phyloP scores from a whole-genome alignment of 192 early-diverging fungal species.

The Umbelopsis vinacea region DNA sequence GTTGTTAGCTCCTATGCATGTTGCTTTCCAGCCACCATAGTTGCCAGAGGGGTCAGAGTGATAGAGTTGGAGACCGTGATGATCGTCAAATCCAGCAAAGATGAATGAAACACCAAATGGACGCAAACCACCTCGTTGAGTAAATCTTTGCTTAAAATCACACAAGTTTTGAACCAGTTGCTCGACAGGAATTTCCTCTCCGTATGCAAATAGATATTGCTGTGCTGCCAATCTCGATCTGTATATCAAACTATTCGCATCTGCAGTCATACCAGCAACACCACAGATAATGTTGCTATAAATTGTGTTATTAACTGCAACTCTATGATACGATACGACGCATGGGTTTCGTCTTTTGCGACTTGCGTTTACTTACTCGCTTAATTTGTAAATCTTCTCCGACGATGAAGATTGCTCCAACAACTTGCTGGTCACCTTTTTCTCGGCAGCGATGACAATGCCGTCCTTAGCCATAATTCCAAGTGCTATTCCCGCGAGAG shows the following conservation, averaged over 20 bases:
- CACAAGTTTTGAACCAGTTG: conserved; percentile 94
- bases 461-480: conserved; percentile 93
- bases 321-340: background rate
- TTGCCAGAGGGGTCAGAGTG: conserved; percentile 99
- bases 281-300: conserved; percentile 85
- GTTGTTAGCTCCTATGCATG: conserved; percentile 95
- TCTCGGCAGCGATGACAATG: conserved; percentile 95
- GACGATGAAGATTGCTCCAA: conserved; percentile 82
- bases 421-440: conserved; percentile 92
- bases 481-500: conserved; percentile 92
- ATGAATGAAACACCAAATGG: conserved; percentile 99
- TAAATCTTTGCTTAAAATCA: conserved; percentile 98
- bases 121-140: conserved; percentile 97
- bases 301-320: background rate
- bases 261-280: conserved; percentile 95
- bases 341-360: background rate
- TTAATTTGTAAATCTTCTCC: conserved; percentile 97
- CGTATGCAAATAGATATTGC: conserved; percentile 84
- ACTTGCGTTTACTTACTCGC: conserved; percentile 68
- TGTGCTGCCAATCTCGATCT: conserved; percentile 87
- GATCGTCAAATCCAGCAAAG: conserved; percentile 92
- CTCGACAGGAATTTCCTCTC: conserved; percentile 93
- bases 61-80: conserved; percentile 95
- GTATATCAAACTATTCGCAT: conserved; percentile 96
- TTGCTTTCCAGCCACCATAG: conserved; percentile 99